Evolutionary conservation across 2,329 filamentous ascomycete species (phyloP).

Genomic region (Clonostachys rhizophaga): DNA sequence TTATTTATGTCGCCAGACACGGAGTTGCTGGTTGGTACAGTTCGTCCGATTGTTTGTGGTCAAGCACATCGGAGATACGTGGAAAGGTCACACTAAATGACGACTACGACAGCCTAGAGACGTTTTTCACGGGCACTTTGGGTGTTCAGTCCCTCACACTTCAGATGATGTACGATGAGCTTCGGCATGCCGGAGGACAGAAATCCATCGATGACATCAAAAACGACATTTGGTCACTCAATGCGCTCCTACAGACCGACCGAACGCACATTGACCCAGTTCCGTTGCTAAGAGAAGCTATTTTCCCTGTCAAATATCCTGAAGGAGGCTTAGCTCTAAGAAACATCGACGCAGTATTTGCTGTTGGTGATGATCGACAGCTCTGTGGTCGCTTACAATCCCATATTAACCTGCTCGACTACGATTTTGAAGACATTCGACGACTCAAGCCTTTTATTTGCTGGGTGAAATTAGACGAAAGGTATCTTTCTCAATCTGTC

Average conservation of each 20-base stretch:
- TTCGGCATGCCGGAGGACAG: background rate
- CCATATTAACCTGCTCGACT: constrained; percentile 25
- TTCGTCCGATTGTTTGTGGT: constrained; percentile 15
- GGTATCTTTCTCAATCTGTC: constrained; percentile 23
- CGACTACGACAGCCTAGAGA: constrained; percentile 10
- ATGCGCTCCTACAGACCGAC: background rate
- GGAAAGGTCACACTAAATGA: constrained; percentile 10
- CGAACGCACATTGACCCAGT: background rate
- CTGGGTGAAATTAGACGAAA: constrained; percentile 21
- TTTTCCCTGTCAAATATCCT: constrained; percentile 16
- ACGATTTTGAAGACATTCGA: constrained; percentile 21
- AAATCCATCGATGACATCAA: background rate
- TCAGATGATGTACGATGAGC: constrained; percentile 1
- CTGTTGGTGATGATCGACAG: constrained; percentile 22
- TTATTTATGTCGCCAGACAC: background rate
- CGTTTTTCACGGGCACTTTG: constrained; percentile 12
- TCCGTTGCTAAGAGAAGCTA: background rate
- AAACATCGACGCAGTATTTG: constrained; percentile 15
- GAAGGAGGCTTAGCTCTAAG: constrained; percentile 7
- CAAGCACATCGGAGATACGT: constrained; percentile 9
- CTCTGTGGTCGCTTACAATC: constrained; percentile 15
- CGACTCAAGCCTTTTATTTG: constrained; percentile 19
- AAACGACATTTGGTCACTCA: background rate
- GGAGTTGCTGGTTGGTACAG: constrained; percentile 8
- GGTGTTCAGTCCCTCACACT: constrained; percentile 2